phyloP scores from a whole-genome alignment of 2,329 filamentous ascomycete species.

The Neonectria neomacrospora region DNA sequence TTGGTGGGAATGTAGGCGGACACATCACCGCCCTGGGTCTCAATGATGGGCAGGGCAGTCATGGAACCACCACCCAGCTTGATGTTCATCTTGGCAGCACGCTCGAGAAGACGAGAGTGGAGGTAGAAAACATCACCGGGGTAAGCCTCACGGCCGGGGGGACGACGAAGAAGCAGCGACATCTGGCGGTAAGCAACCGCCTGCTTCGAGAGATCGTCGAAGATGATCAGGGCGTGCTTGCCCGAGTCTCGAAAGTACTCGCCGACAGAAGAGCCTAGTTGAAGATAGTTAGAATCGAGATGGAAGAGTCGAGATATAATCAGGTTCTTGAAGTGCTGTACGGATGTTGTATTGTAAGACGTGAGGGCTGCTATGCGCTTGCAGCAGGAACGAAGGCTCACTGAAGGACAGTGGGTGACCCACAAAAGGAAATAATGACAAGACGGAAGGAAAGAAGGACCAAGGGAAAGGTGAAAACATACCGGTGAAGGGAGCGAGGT shows the following conservation, averaged over 20 bases:
- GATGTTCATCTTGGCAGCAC: conserved; percentile 98
- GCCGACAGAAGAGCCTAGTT: conserved; percentile 60
- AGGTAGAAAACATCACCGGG: conserved; percentile 99
- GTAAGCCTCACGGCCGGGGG: conserved; percentile 98
- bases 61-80: conserved; percentile 95
- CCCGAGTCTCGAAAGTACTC: conserved; percentile 87
- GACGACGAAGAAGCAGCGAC: conserved; percentile 97
- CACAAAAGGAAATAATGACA: conserved; percentile 1
- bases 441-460: conserved; percentile 20
- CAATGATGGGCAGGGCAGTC: conserved; percentile 96
- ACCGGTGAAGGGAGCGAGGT: conserved; percentile 93
- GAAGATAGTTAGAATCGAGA: too few relatives aligned
- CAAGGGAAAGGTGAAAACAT: conserved; percentile 23
- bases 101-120: conserved; percentile 98
- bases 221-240: conserved; percentile 90
- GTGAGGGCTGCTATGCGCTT: too few relatives aligned
- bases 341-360: too few relatives aligned
- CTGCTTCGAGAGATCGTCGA: conserved; percentile 97
- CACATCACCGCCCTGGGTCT: conserved; percentile 99
- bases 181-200: conserved; percentile 98
- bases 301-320: too few relatives aligned
- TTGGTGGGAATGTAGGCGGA: conserved; percentile 99
- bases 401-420: too few relatives aligned
- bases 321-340: too few relatives aligned
- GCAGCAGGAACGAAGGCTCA: too few relatives aligned